These are phyloP conservation scores for Penicillium corylophilum DNA, from an alignment of 2,329 filamentous ascomycete genomes.

Conservation along the genomic window DNA sequence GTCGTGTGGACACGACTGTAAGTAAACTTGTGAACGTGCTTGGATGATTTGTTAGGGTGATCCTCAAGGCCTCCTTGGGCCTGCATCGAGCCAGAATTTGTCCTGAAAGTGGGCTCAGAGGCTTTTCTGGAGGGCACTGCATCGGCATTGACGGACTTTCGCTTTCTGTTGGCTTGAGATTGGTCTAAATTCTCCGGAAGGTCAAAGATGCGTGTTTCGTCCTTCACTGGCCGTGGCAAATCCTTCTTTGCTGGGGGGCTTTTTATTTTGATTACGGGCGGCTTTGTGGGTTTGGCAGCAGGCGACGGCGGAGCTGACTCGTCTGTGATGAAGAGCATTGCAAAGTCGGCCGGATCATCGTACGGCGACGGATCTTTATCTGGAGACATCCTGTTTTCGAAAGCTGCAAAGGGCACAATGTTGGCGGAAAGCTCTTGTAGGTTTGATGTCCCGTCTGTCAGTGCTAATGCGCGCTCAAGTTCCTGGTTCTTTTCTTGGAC, in stretches of 20 bases:
- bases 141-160: slow-evolving; percentile 29
- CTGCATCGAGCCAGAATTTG: neutral
- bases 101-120: neutral
- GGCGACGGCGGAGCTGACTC: neutral
- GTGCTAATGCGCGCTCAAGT: slow-evolving; percentile 20
- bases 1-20: slow-evolving; percentile 24
- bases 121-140: neutral
- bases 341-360: slow-evolving; percentile 29
- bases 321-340: slow-evolving; percentile 28
- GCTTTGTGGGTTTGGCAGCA: neutral
- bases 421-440: neutral
- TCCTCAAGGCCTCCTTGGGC: slow-evolving; percentile 2
- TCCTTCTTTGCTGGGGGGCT: neutral
- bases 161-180: slow-evolving; percentile 8
- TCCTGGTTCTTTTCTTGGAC: slow-evolving; percentile 18
- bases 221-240: neutral
- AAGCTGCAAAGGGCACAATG: slow-evolving; percentile 36
- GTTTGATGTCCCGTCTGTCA: neutral
- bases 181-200: neutral
- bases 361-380: slow-evolving; percentile 13
- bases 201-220: neutral
- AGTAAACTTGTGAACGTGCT: slow-evolving; percentile 21
- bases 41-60: slow-evolving; percentile 9
- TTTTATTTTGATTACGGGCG: neutral
- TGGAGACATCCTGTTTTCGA: slow-evolving; percentile 25